Percentiles rank a stretch among this genome's conserved stretches.
These are phyloP conservation scores for Aspergillus ostianus DNA, from an alignment of 495 filamentous ascomycete genomes.

Conservation along the genomic window DNA sequence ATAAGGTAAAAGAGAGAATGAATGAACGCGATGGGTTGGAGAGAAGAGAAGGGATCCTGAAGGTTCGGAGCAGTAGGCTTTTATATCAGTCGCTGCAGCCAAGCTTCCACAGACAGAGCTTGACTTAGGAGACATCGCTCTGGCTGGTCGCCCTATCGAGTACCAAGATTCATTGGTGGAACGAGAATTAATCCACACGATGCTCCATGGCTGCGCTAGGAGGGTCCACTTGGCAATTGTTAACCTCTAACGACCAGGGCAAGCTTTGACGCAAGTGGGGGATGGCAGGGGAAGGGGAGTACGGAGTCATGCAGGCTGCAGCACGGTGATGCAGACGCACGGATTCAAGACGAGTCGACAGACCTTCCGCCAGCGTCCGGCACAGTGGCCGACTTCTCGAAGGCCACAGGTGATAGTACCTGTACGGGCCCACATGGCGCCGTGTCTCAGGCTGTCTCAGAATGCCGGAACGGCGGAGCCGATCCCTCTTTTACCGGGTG, in stretches of 20 bases:
- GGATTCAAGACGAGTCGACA: not conserved
- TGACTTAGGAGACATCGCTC: not conserved
- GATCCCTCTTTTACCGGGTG: not conserved
- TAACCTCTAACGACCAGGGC: not conserved
- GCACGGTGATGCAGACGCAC: not conserved
- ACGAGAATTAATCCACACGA: not conserved
- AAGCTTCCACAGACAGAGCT: not conserved
- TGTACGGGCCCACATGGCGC: not conserved
- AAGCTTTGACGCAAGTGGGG: not conserved
- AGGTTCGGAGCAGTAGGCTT: not conserved
- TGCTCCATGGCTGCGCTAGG: not conserved
- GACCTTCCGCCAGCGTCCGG: not conserved
- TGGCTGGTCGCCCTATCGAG: not conserved
- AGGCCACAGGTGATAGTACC: not conserved
- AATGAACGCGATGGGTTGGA: not conserved
- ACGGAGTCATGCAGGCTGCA: not conserved
- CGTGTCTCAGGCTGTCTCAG: not conserved
- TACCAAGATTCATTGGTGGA: not conserved
- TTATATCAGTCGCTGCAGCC: not conserved
- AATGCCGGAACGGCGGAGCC: not conserved
- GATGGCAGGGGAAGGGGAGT: not conserved
- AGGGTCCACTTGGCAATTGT: not conserved
- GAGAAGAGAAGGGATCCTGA: conserved; percentile 1
- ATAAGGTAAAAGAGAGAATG: not conserved
- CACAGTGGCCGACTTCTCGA: not conserved